Evolutionary conservation across 1,284 basidiomycete genomes (phyloP), one percentile per base, ranked within the genome.

Genomic region (Apiotrichum brassicae): DNA sequence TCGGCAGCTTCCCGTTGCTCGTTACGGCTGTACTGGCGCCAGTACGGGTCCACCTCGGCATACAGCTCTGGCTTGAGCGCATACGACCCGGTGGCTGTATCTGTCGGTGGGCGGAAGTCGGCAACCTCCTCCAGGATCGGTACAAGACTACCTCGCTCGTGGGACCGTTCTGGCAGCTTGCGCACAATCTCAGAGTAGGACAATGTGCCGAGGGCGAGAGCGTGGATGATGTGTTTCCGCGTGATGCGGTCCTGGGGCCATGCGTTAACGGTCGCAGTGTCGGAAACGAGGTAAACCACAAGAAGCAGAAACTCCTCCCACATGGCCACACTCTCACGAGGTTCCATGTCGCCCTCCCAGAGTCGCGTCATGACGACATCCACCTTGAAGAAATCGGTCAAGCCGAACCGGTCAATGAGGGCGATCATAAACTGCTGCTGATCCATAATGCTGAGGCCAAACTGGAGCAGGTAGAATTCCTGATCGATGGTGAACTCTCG

Each of bases 401-500:
- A 78, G 23, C 83, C 83, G 71, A 94, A 98, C 9, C 93, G 85
- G 64, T 97, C 90, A 42, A 97, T 82, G 62, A 97, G 82, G 55
- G 85, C 84, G 56, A 88, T 82, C 51, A 97, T 76, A 58, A 95
- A 82, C 24, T 82, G 79, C 58, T 86, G 81, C 2, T 88, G 87
- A 51, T 91, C 84, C 39, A 92, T 77, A 35, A 87, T 77, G 61
- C 87, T 79, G 40, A 97, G 79, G 0, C 84, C 84, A 0, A 84
- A 81, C 74, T 97, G 94, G 5, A 98, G 77, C 52, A 97, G 81
- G 77, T 86, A 95, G 24, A 98, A 77, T 61, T 98, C 94, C 69
- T 97, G 92, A 71, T 98, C 94, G 68, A 94, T 93, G 66, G 94
- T 97, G 11, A 91, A 81, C 70, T 97, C 95, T 24, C 94, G 85